phyloP scores from a whole-genome alignment of 2,329 filamentous ascomycete species.

The Diaporthe ilicicola region DNA sequence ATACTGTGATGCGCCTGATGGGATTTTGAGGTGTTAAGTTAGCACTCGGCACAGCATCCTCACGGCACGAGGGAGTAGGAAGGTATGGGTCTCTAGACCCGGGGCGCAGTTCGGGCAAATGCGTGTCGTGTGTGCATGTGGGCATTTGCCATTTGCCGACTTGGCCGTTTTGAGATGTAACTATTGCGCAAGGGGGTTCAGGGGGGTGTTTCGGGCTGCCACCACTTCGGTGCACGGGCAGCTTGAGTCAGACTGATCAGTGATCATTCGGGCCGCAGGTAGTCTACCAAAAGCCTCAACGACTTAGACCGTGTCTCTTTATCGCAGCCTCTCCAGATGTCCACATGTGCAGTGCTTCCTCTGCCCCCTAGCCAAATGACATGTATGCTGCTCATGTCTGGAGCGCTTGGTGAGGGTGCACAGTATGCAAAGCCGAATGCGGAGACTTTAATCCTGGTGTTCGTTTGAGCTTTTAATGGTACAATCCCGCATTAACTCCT shows the following conservation, averaged over 20 bases:
- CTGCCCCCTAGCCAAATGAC: too few relatives aligned
- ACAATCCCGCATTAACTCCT: too few relatives aligned
- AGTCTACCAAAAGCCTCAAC: neutral
- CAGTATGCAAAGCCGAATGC: too few relatives aligned
- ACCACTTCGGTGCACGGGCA: conserved; percentile 11
- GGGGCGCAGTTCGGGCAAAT: too few relatives aligned
- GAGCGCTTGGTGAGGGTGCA: too few relatives aligned
- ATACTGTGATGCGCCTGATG: neutral
- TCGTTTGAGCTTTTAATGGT: too few relatives aligned
- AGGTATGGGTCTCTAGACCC: too few relatives aligned
- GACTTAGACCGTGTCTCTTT: too few relatives aligned
- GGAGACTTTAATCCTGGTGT: too few relatives aligned
- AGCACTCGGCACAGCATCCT: neutral
- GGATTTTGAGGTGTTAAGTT: neutral
- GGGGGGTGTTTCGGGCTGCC: conserved; percentile 19
- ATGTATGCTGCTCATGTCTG: too few relatives aligned
- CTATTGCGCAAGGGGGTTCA: conserved; percentile 14
- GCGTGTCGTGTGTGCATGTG: neutral
- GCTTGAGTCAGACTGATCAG: neutral
- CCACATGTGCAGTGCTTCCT: too few relatives aligned
- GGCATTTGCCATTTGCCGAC: conserved; percentile 16
- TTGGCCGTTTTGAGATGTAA: conserved; percentile 13
- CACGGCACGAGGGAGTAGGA: neutral
- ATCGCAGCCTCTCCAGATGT: neutral
- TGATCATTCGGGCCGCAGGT: neutral